A percentile compares a stretch with the other conserved stretches of the same genome.
Conservation (phyloP, 495 filamentous ascomycete species). For the Xylaria telfairii region DNA sequence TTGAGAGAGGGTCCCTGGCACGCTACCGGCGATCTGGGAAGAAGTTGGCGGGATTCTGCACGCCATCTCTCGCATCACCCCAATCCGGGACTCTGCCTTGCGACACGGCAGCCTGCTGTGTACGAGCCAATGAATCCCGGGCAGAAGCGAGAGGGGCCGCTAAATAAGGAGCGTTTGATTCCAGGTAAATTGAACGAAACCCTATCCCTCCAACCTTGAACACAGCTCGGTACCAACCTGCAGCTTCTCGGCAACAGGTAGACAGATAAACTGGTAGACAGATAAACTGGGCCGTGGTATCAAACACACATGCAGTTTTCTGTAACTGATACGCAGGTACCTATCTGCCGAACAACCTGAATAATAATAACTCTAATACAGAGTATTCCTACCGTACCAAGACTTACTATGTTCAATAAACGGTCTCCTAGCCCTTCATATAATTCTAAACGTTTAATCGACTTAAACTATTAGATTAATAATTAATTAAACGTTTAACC, state of each 20-base stretch:
- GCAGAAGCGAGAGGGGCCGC: constrained; percentile 35
- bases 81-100: constrained; percentile 14
- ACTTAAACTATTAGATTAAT: no score
- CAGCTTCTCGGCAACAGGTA: background rate
- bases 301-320: background rate
- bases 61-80: constrained; percentile 3
- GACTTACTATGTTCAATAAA: no score
- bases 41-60: background rate
- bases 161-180: constrained; percentile 7
- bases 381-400: no score
- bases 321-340: background rate
- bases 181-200: constrained; percentile 11
- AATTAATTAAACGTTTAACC: no score
- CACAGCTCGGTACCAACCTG: background rate
- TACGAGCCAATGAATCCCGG: constrained; percentile 34
- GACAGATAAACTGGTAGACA: no score
- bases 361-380: no score
- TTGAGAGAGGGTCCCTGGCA: background rate
- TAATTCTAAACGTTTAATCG: no score
- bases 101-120: constrained; percentile 30
- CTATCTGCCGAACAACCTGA: background rate
- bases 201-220: background rate
- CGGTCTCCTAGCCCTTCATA: no score
- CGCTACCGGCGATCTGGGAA: background rate
- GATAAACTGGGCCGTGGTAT: background rate